phyloP scores from a whole-genome alignment of 176 grass and related monocot genomes.

The Eleusine coracana region DNA sequence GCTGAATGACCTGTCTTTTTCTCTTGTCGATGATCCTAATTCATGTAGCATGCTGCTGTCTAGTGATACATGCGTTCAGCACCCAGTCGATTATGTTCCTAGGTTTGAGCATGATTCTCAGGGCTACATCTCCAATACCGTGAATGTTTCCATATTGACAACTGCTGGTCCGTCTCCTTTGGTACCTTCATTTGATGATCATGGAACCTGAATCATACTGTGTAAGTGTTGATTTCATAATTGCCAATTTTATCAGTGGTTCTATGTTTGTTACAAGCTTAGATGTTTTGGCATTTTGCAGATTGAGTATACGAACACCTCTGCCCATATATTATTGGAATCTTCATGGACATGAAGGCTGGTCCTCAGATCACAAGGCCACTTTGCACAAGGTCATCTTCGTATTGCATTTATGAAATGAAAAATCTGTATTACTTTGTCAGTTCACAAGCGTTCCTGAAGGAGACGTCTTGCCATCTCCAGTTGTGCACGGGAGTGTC shows the following conservation, averaged over 20 bases:
- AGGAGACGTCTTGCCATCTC: neutral
- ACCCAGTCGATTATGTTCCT: neutral
- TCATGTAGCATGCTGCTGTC: slow-evolving; percentile 20
- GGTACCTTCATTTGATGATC: neutral
- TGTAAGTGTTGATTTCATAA: neutral
- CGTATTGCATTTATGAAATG: neutral
- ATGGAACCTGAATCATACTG: slow-evolving; percentile 17
- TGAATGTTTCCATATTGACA: slow-evolving; percentile 2
- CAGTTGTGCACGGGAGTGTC: neutral
- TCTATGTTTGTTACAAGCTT: neutral
- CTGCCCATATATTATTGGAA: neutral
- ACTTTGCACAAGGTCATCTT: neutral
- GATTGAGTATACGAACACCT: neutral
- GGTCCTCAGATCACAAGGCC: neutral
- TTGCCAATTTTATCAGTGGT: neutral
- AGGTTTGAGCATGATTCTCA: slow-evolving; percentile 18
- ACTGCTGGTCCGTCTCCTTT: slow-evolving; percentile 2
- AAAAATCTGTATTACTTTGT: slow-evolving; percentile 7
- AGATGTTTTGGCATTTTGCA: slow-evolving; percentile 17
- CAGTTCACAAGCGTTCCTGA: neutral
- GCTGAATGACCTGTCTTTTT: slow-evolving; percentile 56
- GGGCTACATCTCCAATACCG: neutral
- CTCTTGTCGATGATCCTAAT: slow-evolving; percentile 14
- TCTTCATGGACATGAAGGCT: neutral
- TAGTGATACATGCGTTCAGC: slow-evolving; percentile 15